phyloP scores from a whole-genome alignment of 805 yeast genomes.

The Wilhelminamyces savonicus region DNA sequence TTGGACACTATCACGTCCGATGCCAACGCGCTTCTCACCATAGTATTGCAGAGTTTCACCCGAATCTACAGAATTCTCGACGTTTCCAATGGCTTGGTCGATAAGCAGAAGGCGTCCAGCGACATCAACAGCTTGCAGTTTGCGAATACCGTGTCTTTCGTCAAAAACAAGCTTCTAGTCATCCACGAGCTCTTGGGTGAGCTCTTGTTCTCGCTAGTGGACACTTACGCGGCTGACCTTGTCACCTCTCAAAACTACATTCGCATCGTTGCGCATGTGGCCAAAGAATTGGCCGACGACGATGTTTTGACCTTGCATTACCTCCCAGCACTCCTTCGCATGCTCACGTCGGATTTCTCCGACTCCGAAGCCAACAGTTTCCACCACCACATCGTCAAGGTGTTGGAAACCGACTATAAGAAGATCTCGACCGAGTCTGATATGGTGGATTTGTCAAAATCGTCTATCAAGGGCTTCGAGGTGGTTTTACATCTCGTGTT shows the following conservation, averaged over 20 bases:
- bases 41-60: constrained; percentile 49
- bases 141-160: constrained; percentile 39
- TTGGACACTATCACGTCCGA: constrained; percentile 16
- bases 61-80: constrained; percentile 51
- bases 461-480: constrained; percentile 29
- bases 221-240: constrained; percentile 25
- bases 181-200: constrained; percentile 73
- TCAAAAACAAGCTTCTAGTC: constrained; percentile 54
- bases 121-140: constrained; percentile 41
- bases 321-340: constrained; percentile 51
- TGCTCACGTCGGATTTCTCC: constrained; percentile 37
- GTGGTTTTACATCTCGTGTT: constrained; percentile 43
- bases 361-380: constrained; percentile 27
- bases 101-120: constrained; percentile 43
- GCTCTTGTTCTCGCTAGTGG: constrained; percentile 48
- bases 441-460: constrained; percentile 25
- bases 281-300: constrained; percentile 35
- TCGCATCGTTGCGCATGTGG: constrained; percentile 39
- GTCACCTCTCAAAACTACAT: constrained; percentile 27
- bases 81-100: constrained; percentile 44
- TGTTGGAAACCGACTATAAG: constrained; percentile 18
- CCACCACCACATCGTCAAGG: constrained; percentile 34
- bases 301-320: constrained; percentile 62
- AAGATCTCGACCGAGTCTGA: constrained; percentile 11
- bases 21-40: constrained; percentile 24